phyloP scores from a whole-genome alignment of 352 stramenopile species.

The Pythium folliculosum region DNA sequence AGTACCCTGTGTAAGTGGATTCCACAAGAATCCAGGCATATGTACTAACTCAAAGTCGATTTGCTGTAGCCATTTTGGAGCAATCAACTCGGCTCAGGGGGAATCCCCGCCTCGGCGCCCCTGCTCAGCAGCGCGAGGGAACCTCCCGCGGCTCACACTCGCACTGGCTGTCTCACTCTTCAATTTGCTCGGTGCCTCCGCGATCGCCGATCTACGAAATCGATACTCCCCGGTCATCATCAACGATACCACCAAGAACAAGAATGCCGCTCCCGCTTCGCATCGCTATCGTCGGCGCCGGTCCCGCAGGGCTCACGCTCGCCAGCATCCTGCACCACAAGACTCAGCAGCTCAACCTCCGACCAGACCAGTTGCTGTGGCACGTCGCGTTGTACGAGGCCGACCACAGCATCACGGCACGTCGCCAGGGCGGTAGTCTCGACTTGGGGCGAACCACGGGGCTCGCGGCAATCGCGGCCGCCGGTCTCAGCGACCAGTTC shows the following conservation, averaged over 20 bases:
- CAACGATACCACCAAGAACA: not conserved
- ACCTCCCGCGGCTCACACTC: too few relatives aligned
- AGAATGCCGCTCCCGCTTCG: conserved; percentile 5
- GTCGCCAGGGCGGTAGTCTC: conserved; percentile 25
- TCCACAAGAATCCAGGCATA: not conserved
- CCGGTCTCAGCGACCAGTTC: conserved; percentile 19
- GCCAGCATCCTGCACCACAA: conserved; percentile 26
- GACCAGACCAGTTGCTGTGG: conserved; percentile 4
- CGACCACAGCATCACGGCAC: conserved; percentile 1
- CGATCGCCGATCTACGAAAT: not conserved
- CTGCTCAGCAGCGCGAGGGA: too few relatives aligned
- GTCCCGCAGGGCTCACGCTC: conserved; percentile 26
- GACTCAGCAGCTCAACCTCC: not conserved
- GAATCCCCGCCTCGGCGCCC: too few relatives aligned
- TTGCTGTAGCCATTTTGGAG: not conserved
- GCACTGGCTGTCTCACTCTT: not conserved
- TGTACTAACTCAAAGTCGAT: not conserved
- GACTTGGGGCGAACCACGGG: conserved; percentile 17
- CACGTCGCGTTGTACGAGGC: conserved; percentile 17
- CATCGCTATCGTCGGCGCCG: conserved; percentile 23
- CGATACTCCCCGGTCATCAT: not conserved
- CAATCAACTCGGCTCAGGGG: not conserved
- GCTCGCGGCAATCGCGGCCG: conserved; percentile 12
- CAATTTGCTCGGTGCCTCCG: not conserved
- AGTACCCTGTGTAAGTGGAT: not conserved